Evolutionary conservation across 345 rosid species (phyloP), one percentile per base, ranked within the genome.

Genomic region (Brassica nigra): DNA sequence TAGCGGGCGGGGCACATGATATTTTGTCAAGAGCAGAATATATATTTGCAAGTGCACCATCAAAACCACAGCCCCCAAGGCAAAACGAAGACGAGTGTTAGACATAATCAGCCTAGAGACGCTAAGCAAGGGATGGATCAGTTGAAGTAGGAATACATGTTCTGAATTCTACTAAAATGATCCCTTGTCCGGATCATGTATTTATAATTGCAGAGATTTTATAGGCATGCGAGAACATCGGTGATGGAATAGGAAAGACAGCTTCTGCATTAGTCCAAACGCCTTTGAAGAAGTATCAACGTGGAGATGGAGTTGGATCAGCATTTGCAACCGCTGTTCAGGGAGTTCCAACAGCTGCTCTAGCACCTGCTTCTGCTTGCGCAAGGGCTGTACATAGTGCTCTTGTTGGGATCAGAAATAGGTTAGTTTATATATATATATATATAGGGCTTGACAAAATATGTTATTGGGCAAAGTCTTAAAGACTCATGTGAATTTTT

Each of bases 281-380:
- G 65, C 99, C 99, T 57, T 73, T 90, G 79, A 93, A 89, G 71
- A 87, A 85, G 68, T 89, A 87, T 83, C 97, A 91, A 78, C 96
- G 88, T 9, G 99, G 98, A 78, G 93, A 88, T 8, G 90, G 92
- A 83, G 91, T 93, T 5, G 89, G 91, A 57, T 89, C 96, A 78
- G 97, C 93, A 73, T 77, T 91, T 87, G 92, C 90, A 37, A 86
- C 96, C 64, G 99, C 88, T 63, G 82, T 91, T 61, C 85, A 82
- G 78, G 94, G 88, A 67, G 91, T 93, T 84, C 99, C 99, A 79
- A 86, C 94, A 66, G 99, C 99, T 87, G 90, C 94, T 79, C 85
- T 95, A 79, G 91, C 97, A 81, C 97, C 97, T 1, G 90, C 90
- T 76, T 88, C 98, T 77, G 96, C 93, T 67, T 88, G 92, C 82